Evolutionary conservation across 345 rosid species (phyloP).

Genomic region (Zanthoxylum bungeanum): DNA sequence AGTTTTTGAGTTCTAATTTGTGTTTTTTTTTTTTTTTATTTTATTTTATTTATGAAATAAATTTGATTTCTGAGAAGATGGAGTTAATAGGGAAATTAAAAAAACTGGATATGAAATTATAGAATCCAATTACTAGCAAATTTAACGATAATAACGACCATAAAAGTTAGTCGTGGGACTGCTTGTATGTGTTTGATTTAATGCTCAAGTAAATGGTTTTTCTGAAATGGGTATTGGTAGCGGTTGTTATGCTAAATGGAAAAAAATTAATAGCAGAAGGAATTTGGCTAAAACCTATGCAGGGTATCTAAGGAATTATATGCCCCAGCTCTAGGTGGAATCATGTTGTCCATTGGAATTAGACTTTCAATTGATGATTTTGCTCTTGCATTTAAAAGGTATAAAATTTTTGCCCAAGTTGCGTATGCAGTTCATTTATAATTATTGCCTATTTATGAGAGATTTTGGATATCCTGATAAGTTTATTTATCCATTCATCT

Average conservation of each 20-base stretch:
- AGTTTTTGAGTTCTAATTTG: too few species aligned
- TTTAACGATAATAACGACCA: not conserved
- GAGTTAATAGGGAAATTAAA: not conserved
- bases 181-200: constrained; percentile 14
- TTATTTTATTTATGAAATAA: too few species aligned
- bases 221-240: not conserved
- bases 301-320: constrained; percentile 94
- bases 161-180: not conserved
- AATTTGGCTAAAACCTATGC: constrained; percentile 19
- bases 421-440: not conserved
- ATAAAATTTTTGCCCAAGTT: not conserved
- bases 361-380: constrained; percentile 79
- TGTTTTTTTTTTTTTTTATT: too few species aligned
- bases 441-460: constrained; percentile 1
- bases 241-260: not conserved
- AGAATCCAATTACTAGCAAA: not conserved
- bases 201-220: not conserved
- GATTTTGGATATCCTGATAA: constrained; percentile 13
- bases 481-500: constrained; percentile 15
- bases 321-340: constrained; percentile 98
- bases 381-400: constrained; percentile 88
- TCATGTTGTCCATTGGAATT: constrained; percentile 92
- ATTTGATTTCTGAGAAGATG: too few species aligned
- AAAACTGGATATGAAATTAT: not conserved
- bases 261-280: not conserved